Conservation (phyloP, 2,329 filamentous ascomycete species). For the Paecilomyces niveus region DNA sequence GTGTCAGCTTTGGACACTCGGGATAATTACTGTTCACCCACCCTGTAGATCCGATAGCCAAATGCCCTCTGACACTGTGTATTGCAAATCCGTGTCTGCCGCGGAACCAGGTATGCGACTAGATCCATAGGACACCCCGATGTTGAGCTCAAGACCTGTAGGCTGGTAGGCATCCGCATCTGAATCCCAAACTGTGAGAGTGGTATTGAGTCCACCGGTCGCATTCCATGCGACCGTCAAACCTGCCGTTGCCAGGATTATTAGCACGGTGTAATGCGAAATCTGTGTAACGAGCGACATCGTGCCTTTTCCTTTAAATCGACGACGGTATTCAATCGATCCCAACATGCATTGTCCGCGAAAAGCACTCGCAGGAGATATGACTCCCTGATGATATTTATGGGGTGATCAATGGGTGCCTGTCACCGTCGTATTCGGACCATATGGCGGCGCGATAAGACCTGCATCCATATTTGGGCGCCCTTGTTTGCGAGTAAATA, state of each 20-base stretch:
- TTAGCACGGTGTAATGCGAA: not conserved
- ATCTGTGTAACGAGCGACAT: constrained; percentile 19
- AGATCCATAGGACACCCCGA: not conserved
- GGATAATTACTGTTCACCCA: not conserved
- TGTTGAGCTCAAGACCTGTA: not conserved
- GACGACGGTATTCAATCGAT: not conserved
- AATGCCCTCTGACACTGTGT: not conserved
- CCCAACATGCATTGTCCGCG: not conserved
- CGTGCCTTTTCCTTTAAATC: not conserved
- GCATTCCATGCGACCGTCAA: not conserved
- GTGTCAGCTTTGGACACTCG: not conserved
- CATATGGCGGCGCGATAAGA: not conserved
- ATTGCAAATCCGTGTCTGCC: not conserved
- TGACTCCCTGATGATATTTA: not conserved
- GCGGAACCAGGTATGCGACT: not conserved
- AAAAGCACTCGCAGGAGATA: not conserved
- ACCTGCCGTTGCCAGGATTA: not conserved
- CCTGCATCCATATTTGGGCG: not conserved
- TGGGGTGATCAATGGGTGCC: not conserved
- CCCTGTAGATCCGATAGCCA: not conserved
- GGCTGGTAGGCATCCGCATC: not conserved
- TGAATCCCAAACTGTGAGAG: not conserved
- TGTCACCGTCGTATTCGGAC: not conserved
- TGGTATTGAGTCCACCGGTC: not conserved
- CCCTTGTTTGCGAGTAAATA: not conserved